These are phyloP conservation scores for Boletus reticulatus DNA, from an alignment of 768 basidiomycete species.

Conservation along the genomic window DNA sequence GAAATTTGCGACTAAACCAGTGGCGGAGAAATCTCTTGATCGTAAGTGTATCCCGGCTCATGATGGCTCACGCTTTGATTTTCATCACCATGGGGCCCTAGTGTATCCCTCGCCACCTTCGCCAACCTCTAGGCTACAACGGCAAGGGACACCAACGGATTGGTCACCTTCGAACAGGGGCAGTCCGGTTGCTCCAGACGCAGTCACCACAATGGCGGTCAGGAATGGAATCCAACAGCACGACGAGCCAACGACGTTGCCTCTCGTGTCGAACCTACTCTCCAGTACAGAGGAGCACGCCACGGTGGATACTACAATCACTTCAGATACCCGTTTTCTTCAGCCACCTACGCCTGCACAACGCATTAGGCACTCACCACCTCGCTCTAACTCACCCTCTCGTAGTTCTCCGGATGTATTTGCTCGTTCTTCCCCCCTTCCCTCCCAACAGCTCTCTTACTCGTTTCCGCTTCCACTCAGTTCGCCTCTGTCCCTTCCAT, in stretches of 20 bases:
- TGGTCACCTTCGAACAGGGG: slow-evolving; percentile 28
- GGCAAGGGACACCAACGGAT: slow-evolving; percentile 30
- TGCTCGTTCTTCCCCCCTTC: background rate
- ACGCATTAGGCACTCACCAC: slow-evolving; percentile 9
- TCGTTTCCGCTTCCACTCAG: slow-evolving; percentile 15
- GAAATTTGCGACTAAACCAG: slow-evolving; percentile 15
- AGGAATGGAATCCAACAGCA: background rate
- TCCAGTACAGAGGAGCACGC: slow-evolving; percentile 15
- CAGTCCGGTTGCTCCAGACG: slow-evolving; percentile 9
- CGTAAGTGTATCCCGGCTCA: slow-evolving; percentile 11
- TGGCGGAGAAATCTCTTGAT: background rate
- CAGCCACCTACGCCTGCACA: slow-evolving; percentile 32
- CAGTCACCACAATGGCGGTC: background rate
- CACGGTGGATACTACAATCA: background rate
- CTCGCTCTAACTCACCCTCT: slow-evolving; percentile 5
- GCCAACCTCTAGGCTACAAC: background rate
- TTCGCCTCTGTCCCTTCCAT: slow-evolving; percentile 10
- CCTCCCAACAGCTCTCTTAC: slow-evolving; percentile 1
- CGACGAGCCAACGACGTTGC: slow-evolving; percentile 1
- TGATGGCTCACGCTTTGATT: background rate
- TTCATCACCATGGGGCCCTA: background rate
- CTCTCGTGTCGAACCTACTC: background rate
- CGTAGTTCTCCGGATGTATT: slow-evolving; percentile 7
- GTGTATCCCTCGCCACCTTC: slow-evolving; percentile 1
- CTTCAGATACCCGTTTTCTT: slow-evolving; percentile 12